Percentiles rank a stretch among this genome's conserved stretches.
These are phyloP conservation scores for Claviceps arundinis DNA, from an alignment of 2,329 filamentous ascomycete species.

Conservation along the genomic window DNA sequence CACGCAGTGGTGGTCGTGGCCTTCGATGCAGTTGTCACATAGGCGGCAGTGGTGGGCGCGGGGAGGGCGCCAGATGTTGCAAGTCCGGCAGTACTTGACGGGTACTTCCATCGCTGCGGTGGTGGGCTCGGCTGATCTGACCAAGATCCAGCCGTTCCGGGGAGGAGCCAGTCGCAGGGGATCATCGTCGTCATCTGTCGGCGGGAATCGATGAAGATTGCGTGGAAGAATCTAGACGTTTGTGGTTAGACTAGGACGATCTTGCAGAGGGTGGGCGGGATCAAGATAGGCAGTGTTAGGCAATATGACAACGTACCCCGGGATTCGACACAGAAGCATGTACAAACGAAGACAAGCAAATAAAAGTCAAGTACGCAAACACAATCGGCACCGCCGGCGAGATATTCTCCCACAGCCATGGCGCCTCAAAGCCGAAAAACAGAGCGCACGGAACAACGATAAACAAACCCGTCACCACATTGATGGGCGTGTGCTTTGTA, in stretches of 20 bases:
- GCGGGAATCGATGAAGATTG: slow-evolving; percentile 82
- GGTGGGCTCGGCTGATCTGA: slow-evolving; percentile 61
- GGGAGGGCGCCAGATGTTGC: slow-evolving; percentile 92
- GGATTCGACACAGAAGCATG: slow-evolving; percentile 89
- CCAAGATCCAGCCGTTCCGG: slow-evolving; percentile 87
- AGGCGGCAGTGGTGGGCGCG: slow-evolving; percentile 92
- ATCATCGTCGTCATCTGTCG: slow-evolving; percentile 60
- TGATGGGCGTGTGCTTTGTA: slow-evolving; percentile 74
- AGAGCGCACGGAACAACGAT: slow-evolving; percentile 67
- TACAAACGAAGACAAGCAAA: slow-evolving; percentile 85
- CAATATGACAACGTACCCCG: slow-evolving; percentile 49
- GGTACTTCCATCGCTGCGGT: slow-evolving; percentile 94
- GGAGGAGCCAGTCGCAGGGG: slow-evolving; percentile 70
- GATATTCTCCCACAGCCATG: slow-evolving; percentile 75
- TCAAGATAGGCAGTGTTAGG: neutral
- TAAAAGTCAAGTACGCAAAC: slow-evolving; percentile 82
- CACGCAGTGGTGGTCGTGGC: slow-evolving; percentile 94
- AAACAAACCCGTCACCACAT: slow-evolving; percentile 70
- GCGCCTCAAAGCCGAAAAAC: slow-evolving; percentile 76
- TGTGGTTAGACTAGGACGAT: neutral
- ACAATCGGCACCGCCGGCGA: slow-evolving; percentile 80
- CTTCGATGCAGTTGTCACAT: slow-evolving; percentile 95
- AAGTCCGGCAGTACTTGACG: slow-evolving; percentile 95
- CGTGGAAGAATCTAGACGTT: slow-evolving; percentile 68
- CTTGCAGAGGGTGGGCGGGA: neutral